Evolutionary conservation across 2,329 filamentous ascomycete genomes (phyloP).

Genomic region (Xylaria sp.): DNA sequence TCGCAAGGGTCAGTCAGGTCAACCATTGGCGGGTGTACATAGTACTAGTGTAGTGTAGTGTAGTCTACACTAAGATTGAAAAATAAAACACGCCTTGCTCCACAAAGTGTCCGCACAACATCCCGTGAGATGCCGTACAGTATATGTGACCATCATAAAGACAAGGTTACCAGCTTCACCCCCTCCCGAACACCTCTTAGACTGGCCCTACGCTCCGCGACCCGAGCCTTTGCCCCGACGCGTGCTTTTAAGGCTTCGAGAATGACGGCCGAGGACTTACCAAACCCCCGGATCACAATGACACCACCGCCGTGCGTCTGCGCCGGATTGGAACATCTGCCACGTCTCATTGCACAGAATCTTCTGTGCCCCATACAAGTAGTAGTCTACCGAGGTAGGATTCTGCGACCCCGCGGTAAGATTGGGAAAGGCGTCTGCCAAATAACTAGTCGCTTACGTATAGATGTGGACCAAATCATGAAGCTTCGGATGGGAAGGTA

Average conservation of each 20-base stretch:
- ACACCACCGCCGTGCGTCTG: background rate
- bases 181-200: background rate
- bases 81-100: background rate
- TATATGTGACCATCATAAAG: slow-evolving; percentile 16
- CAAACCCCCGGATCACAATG: slow-evolving; percentile 15
- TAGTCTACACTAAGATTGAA: background rate
- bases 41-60: no score
- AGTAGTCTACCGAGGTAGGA: background rate
- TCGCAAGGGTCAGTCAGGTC: slow-evolving; percentile 1
- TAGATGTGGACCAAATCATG: no score
- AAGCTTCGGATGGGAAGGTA: no score
- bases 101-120: slow-evolving; percentile 28
- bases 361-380: background rate
- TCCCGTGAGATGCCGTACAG: slow-evolving; percentile 6
- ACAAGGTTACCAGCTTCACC: slow-evolving; percentile 8
- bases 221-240: background rate
- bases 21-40: background rate
- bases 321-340: background rate
- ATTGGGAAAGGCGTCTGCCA: background rate
- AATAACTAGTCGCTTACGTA: background rate
- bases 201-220: background rate
- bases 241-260: background rate
- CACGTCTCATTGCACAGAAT: background rate
- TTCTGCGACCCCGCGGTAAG: background rate
- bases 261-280: slow-evolving; percentile 6